Evolutionary conservation across 2,329 filamentous ascomycete genomes (phyloP).

Genomic region (Alternaria conjuncta): DNA sequence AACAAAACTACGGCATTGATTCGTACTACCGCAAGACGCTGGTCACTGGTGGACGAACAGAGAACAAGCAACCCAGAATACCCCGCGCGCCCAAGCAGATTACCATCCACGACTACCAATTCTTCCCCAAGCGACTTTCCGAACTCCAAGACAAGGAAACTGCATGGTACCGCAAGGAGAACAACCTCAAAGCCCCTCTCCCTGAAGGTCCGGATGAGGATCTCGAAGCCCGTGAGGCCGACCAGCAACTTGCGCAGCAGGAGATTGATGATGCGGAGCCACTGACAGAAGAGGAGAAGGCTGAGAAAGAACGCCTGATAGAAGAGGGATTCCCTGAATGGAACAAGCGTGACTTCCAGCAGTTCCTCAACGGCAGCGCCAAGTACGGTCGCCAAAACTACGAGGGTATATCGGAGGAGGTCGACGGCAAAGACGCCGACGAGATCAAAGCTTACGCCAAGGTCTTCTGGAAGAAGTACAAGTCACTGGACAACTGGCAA

Average conservation of each 20-base stretch:
- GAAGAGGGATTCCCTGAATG: slow-evolving; percentile 88
- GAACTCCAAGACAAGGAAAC: slow-evolving; percentile 97
- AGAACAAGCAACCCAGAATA: slow-evolving; percentile 90
- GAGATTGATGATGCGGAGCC: slow-evolving; percentile 92
- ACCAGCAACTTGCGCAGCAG: slow-evolving; percentile 84
- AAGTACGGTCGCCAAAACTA: slow-evolving; percentile 90
- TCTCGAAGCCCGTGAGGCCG: slow-evolving; percentile 82
- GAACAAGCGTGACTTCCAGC: slow-evolving; percentile 98
- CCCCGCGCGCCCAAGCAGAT: slow-evolving; percentile 96
- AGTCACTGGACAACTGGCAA: slow-evolving; percentile 84
- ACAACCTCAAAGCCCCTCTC: slow-evolving; percentile 92
- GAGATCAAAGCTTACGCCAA: slow-evolving; percentile 93
- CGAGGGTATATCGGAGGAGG: slow-evolving; percentile 82
- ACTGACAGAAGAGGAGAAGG: slow-evolving; percentile 86
- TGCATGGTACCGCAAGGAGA: slow-evolving; percentile 93
- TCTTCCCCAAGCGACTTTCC: slow-evolving; percentile 83
- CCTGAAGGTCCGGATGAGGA: slow-evolving; percentile 87
- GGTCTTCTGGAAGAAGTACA: slow-evolving; percentile 95
- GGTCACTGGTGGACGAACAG: slow-evolving; percentile 76
- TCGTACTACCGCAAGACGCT: slow-evolving; percentile 96
- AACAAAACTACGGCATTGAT: slow-evolving; percentile 97
- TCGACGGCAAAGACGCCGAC: slow-evolving; percentile 84
- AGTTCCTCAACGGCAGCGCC: slow-evolving; percentile 94
- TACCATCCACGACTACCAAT: slow-evolving; percentile 93
- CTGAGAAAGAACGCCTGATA: slow-evolving; percentile 82